Conservation (phyloP, 352 stramenopile genomes). For the Phytophthora ramorum region DNA sequence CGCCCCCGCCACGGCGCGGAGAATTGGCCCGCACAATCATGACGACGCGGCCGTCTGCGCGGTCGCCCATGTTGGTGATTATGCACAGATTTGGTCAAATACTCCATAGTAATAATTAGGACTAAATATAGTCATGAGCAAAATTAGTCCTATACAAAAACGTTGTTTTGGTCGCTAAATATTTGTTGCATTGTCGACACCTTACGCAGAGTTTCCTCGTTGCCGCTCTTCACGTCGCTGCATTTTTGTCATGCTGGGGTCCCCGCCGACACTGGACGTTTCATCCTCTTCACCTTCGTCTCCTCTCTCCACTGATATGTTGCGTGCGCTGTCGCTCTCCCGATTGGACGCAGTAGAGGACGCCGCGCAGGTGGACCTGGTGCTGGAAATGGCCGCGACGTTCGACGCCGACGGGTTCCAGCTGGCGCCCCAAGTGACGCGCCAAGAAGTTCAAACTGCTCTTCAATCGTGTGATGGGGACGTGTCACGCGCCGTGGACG, state of each 20-base stretch:
- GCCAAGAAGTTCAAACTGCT: constrained; percentile 42
- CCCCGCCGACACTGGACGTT: background rate
- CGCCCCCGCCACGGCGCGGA: constrained; percentile 40
- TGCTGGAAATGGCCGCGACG: constrained; percentile 58
- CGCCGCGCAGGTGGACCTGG: constrained; percentile 43
- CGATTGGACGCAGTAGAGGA: constrained; percentile 2
- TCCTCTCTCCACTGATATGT: constrained; percentile 26
- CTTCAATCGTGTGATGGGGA: constrained; percentile 48
- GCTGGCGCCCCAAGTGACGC: constrained; percentile 37
- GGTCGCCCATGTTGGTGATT: constrained; percentile 41
- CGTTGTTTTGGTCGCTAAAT: background rate
- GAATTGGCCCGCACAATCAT: constrained; percentile 83
- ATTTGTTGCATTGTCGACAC: constrained; percentile 10
- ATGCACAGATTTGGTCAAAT: constrained; percentile 8
- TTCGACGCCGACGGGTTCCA: constrained; percentile 53
- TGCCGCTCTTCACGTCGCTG: constrained; percentile 3
- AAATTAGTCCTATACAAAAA: background rate
- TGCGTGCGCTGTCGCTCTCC: constrained; percentile 5
- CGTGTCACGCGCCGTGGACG: constrained; percentile 59
- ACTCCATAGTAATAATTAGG: background rate
- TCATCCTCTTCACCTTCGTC: constrained; percentile 17
- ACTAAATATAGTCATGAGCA: background rate
- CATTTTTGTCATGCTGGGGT: constrained; percentile 14
- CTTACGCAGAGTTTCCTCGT: background rate
- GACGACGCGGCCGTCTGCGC: constrained; percentile 60